A percentile compares a stretch with the other conserved stretches of the same genome.
Evolutionary conservation across 2,329 filamentous ascomycete species (phyloP).

Genomic region (Clonostachys solani): DNA sequence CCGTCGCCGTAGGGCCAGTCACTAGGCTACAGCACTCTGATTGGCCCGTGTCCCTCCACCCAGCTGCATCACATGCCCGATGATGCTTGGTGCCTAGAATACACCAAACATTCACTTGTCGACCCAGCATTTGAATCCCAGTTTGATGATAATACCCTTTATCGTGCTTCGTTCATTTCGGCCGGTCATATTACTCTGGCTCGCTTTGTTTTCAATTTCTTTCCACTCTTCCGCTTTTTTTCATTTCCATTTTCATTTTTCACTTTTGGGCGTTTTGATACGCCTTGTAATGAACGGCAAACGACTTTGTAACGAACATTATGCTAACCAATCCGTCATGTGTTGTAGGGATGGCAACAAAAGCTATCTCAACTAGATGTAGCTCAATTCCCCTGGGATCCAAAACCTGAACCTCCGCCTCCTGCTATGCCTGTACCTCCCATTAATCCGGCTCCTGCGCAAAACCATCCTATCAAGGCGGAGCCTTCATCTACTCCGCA

Average conservation of each 20-base stretch:
- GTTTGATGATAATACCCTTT: no score
- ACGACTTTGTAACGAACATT: background rate
- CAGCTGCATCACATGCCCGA: no score
- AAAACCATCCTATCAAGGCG: slow-evolving; percentile 17
- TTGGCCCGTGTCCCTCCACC: background rate
- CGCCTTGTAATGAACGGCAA: no score
- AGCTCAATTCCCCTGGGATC: slow-evolving; percentile 93
- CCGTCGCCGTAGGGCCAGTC: background rate
- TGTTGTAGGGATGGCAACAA: slow-evolving; percentile 79
- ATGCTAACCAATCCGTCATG: slow-evolving; percentile 11
- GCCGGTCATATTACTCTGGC: background rate
- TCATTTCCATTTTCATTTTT: background rate
- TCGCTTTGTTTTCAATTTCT: background rate
- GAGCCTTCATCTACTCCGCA: slow-evolving; percentile 24
- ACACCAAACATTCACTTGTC: no score
- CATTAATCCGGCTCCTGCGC: slow-evolving; percentile 18
- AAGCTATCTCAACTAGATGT: slow-evolving; percentile 83
- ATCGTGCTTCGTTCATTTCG: background rate
- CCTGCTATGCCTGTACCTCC: slow-evolving; percentile 25
- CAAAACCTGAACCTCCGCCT: slow-evolving; percentile 62
- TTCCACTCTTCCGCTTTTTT: background rate
- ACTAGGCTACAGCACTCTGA: background rate
- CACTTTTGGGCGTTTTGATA: background rate
- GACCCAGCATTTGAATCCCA: no score
- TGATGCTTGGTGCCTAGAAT: no score